Base-by-base conservation (phyloP, 139 green algal species). In the Tetradesmus obliquus region DNA sequence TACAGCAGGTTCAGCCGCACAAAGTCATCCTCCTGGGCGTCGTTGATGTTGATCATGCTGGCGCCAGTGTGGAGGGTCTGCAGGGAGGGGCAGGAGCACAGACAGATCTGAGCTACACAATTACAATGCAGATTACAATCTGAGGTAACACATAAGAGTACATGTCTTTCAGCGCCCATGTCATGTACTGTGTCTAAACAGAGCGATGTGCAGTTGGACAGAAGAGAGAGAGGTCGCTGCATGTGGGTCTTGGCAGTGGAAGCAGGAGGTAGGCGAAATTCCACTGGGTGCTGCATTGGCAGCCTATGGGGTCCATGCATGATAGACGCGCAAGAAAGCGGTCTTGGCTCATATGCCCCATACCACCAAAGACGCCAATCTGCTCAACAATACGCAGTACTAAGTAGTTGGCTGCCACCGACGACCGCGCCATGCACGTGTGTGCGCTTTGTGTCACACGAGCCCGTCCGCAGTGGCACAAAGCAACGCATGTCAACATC, bases 1-100 rank as follows among this genome's bases (percentile, higher is more conserved):
- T n/a, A 87, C 82, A 87, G 55, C 55, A 87, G n/a, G 55, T 87
- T 87, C 17, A 87, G 54, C 3, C 82, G 54, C 20, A 87, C n/a
- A 22, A 69, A 87, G 1, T 87, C 82, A 2, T 87, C 82, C 22
- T 87, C 82, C 54, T 53, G 54, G 5, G 53, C 55, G 19, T 22
- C 53, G 5, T 20, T 12, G 8, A 87, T 71, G 1, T 69, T 71
- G 8, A 72, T 20, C 12, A 87, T 55, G 3, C 5, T 22, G 9
- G 22, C 20, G 1, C n/a, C 74, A 22, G 6, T 55, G 10, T 87
- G 82, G 6, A 17, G 24, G 5, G 17, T 24, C 55, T 87, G 80
- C 53, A 62, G 10, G 45, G 15, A 13, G 4, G 15, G 10, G 6
- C 80, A 85, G 2, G 3, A 85, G 80, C 80, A 58, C 17, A 76